Evolutionary conservation across 148 eudicot species (phyloP).

Genomic region (Cornus florida): DNA sequence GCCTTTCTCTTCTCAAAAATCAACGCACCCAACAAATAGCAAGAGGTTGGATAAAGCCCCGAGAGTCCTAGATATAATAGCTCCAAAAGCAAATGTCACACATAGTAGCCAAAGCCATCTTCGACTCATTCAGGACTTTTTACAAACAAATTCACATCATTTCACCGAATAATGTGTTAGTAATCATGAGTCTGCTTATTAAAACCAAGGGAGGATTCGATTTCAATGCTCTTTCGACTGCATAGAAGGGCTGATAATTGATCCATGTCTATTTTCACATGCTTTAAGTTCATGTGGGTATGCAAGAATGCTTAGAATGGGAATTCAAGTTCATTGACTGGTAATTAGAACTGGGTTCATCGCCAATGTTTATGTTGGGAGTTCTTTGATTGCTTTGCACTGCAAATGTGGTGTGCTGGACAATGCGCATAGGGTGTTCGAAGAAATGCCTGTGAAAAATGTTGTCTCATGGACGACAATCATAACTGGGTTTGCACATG

Average conservation of each 20-base stretch:
- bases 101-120: neutral
- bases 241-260: slow-evolving; percentile 31
- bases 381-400: slow-evolving; percentile 37
- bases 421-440: slow-evolving; percentile 32
- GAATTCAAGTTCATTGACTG: slow-evolving; percentile 42
- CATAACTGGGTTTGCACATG: slow-evolving; percentile 38
- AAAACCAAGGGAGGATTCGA: neutral
- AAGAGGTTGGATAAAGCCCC: neutral
- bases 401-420: slow-evolving; percentile 29
- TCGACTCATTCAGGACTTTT: neutral
- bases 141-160: neutral
- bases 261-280: slow-evolving; percentile 21
- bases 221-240: neutral
- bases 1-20: neutral
- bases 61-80: neutral
- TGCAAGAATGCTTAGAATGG: slow-evolving; percentile 16
- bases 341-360: slow-evolving; percentile 30
- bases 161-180: neutral
- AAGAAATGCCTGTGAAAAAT: slow-evolving; percentile 46
- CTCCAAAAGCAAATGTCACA: neutral
- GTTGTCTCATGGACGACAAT: slow-evolving; percentile 50
- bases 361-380: slow-evolving; percentile 37
- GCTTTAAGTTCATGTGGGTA: slow-evolving; percentile 35
- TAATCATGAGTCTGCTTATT: neutral
- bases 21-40: neutral